Conservation (phyloP, 2,329 filamentous ascomycete species). For the Aschersonia sp. region DNA sequence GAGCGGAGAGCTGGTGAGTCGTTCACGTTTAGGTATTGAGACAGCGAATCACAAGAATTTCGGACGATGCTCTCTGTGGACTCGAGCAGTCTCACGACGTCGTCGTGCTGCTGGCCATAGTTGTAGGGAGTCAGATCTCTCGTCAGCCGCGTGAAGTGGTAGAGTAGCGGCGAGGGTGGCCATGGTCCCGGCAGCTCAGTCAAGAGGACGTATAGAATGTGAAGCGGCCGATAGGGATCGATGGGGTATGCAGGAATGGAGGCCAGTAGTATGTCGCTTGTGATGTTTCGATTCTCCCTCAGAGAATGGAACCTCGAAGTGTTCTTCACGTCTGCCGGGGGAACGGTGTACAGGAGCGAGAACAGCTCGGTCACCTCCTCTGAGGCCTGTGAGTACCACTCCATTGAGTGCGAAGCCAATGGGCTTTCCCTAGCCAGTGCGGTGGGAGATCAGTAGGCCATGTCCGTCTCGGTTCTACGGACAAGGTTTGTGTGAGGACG, state of each 20-base stretch:
- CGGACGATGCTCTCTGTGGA: slow-evolving; percentile 1
- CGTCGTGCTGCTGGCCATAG: slow-evolving; percentile 1
- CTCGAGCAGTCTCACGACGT: slow-evolving; percentile 1
- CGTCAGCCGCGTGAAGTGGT: slow-evolving; percentile 2
- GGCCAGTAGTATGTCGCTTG: not conserved
- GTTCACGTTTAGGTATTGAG: not conserved
- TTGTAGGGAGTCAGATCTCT: not conserved
- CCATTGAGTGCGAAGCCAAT: not conserved
- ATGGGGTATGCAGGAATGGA: slow-evolving; percentile 1
- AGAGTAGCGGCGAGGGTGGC: not conserved
- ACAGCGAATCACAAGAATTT: slow-evolving; percentile 1
- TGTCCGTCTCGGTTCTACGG: not conserved
- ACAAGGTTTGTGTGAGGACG: not conserved
- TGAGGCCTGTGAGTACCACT: slow-evolving; percentile 1
- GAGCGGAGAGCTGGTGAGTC: slow-evolving; percentile 1
- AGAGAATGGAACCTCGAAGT: not conserved
- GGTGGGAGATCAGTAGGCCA: not conserved
- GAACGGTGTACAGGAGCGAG: not conserved
- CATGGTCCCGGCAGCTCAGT: slow-evolving; percentile 2
- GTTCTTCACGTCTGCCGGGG: not conserved
- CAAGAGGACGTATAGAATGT: slow-evolving; percentile 3
- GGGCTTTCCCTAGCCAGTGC: not conserved
- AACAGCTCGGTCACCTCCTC: not conserved
- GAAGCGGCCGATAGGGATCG: slow-evolving; percentile 2
- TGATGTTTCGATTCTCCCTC: not conserved